Evolutionary conservation across 2,329 filamentous ascomycete genomes (phyloP).

Genomic region (Fusarium succisae): DNA sequence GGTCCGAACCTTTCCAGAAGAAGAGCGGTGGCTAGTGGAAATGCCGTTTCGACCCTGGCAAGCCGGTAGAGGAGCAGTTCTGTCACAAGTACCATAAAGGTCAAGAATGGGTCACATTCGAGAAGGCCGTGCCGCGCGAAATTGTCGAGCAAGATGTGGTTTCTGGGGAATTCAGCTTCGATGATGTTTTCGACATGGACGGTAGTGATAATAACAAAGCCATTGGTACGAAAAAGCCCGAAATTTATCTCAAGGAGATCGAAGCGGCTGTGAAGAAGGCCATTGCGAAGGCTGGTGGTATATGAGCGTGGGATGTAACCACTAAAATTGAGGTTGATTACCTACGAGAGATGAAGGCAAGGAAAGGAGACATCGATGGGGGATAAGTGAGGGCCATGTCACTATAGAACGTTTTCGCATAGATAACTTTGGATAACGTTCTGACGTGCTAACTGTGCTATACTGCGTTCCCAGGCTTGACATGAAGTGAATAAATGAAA

Average conservation of each 20-base stretch:
- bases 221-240: constrained; percentile 1
- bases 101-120: background rate
- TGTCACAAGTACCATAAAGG: constrained; percentile 25
- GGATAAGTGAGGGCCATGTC: background rate
- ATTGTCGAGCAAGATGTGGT: background rate
- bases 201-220: background rate
- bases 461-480: background rate
- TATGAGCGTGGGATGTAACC: background rate
- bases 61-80: constrained; percentile 22
- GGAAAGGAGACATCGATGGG: background rate
- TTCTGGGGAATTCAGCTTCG: constrained; percentile 10
- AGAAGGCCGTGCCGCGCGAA: background rate
- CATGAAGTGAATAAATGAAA: background rate
- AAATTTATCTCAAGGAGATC: constrained; percentile 12
- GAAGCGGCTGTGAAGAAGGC: constrained; percentile 16
- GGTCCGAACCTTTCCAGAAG: constrained; percentile 29
- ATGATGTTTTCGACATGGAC: constrained; percentile 10
- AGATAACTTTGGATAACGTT: constrained; percentile 16
- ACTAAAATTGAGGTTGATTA: background rate
- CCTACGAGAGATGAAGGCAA: background rate
- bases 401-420: constrained; percentile 4
- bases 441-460: background rate
- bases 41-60: constrained; percentile 37
- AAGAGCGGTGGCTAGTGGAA: constrained; percentile 42
- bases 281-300: constrained; percentile 21